Base-by-base conservation (phyloP, 1,284 basidiomycete species). In the Sanghuangporus sanghuang region DNA sequence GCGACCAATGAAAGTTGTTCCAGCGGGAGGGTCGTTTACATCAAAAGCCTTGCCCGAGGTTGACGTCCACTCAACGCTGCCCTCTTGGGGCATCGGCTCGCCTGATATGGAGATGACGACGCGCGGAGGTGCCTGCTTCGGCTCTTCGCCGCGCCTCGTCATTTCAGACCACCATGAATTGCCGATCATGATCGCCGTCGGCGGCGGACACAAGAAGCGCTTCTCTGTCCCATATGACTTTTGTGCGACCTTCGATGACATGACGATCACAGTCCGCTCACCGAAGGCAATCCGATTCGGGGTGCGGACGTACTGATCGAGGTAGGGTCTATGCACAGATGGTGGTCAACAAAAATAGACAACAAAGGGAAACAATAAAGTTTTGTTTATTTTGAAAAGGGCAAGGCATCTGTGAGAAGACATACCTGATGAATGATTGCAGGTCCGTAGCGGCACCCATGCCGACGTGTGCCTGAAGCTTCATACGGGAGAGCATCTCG, bases 181-280 rank as follows among this genome's bases (percentile, higher is more conserved):
- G 55, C 96, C 96, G 71, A 97, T 91, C 79, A 98, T 85, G 71
- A 95, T 90, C 40, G 95, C 96, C 56, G 94, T 95, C 3, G 96
- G 96, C 60, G 95, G 96, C 1, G 96, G 96, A 72, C 95, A 97
- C 14, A 98, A 83, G 82, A 98, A 98, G 57, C 96, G 85, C 76
- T 98, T 97, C 76, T 98, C 96, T 11, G 90, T 95, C 46, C 95
- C 95, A 72, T 98, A 98, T 18, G 92, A 95, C 75, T 98, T 97
- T 79, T 98, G 96, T 2, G 94, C 96, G 46, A 98, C 95, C 72
- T 92, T 95, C 73, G 92, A 94, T 27, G 94, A 96, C 91, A 97
- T 95, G 71, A 98, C 92, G 64, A 97, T 90, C 66, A 98, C 86
- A 11, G 93, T 95, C 59, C 95, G 85, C 76, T 98, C 96, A 55